Evolutionary conservation across 2,329 filamentous ascomycete species (phyloP).

Genomic region (Fusarium brachygibbosum): DNA sequence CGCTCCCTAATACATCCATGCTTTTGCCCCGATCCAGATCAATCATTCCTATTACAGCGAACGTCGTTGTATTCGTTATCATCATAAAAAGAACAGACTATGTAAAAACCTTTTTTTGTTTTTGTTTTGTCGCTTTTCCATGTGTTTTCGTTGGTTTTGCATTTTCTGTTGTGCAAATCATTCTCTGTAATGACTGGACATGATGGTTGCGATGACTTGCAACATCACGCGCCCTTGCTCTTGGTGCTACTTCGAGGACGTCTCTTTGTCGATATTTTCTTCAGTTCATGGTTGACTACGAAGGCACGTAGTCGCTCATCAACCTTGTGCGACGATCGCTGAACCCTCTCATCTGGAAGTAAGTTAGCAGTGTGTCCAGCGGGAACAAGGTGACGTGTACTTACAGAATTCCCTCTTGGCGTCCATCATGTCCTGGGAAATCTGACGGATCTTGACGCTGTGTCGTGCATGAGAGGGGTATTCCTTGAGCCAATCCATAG

Average conservation of each 20-base stretch:
- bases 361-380: conserved; percentile 35
- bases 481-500: conserved; percentile 55
- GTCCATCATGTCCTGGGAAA: conserved; percentile 52
- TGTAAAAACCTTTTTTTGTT: conserved; percentile 25
- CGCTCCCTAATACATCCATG: conserved; percentile 33
- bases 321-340: conserved; percentile 51
- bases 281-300: conserved; percentile 57
- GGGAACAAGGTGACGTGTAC: conserved; percentile 19
- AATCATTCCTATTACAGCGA: conserved; percentile 26
- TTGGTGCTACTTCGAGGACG: conserved; percentile 48
- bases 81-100: conserved; percentile 28
- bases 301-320: conserved; percentile 54
- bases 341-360: conserved; percentile 50
- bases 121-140: conserved; percentile 24
- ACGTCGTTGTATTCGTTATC: conserved; percentile 40
- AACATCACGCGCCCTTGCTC: conserved; percentile 48
- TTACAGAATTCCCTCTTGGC: conserved; percentile 56
- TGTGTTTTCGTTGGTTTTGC: conserved; percentile 19
- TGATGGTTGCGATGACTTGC: conserved; percentile 25
- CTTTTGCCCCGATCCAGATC: conserved; percentile 24
- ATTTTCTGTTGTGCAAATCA: conserved; percentile 20
- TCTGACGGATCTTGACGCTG: conserved; percentile 49
- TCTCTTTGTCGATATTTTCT: conserved; percentile 56
- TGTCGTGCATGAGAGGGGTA: conserved; percentile 47
- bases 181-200: conserved; percentile 40